Percentiles rank a stretch among this genome's conserved stretches.
These are phyloP conservation scores for Eragrostis nindensis DNA, from an alignment of 176 grass and related monocot genomes.

Conservation along the genomic window DNA sequence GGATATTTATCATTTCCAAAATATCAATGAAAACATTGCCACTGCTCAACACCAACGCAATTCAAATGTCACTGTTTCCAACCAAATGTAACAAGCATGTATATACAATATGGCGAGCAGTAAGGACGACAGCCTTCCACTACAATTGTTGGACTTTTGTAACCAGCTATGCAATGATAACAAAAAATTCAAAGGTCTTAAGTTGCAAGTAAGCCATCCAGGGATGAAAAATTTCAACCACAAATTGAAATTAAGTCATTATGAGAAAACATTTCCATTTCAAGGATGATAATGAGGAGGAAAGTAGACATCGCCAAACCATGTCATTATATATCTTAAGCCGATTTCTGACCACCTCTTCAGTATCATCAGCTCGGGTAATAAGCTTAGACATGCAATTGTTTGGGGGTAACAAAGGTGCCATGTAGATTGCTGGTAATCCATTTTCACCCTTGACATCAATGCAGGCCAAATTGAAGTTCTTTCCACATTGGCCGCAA, in stretches of 20 bases:
- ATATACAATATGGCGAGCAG: not conserved
- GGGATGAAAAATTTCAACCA: not conserved
- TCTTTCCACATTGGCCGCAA: constrained; percentile 79
- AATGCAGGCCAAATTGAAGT: constrained; percentile 90
- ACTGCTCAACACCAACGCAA: not conserved
- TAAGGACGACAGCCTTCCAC: not conserved
- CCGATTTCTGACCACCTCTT: constrained; percentile 83
- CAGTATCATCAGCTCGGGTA: constrained; percentile 84
- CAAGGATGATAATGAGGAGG: not conserved
- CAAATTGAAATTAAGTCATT: not conserved
- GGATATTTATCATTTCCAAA: not conserved
- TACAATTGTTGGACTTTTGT: not conserved
- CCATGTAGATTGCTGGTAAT: constrained; percentile 81
- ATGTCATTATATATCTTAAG: constrained; percentile 76
- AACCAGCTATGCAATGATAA: not conserved
- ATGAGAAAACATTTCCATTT: not conserved
- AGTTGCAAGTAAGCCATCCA: not conserved
- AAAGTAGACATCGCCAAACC: constrained; percentile 54
- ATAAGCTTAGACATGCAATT: constrained; percentile 82
- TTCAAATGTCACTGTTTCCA: not conserved
- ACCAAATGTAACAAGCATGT: not conserved
- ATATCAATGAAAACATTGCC: not conserved
- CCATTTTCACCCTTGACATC: constrained; percentile 77
- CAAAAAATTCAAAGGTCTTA: not conserved
- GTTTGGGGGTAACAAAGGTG: constrained; percentile 75